Conservation (phyloP, 75 land plant species). For the Sequoia sempervirens region DNA sequence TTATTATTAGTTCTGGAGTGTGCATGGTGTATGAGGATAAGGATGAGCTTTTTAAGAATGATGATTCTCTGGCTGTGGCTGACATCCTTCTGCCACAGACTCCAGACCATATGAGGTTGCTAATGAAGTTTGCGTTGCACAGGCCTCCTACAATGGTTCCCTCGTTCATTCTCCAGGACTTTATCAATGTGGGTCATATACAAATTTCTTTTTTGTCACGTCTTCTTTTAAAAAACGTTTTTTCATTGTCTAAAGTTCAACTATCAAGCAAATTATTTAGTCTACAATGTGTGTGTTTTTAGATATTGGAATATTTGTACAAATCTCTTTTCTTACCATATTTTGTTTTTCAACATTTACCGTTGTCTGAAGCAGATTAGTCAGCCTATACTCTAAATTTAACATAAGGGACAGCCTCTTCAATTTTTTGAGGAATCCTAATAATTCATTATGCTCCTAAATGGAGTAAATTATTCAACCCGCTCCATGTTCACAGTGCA, state of each 20-base stretch:
- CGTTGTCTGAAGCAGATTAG: background rate
- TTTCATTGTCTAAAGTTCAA: background rate
- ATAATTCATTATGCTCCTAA: no score
- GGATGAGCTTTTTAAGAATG: conserved; percentile 8
- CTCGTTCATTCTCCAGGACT: conserved; percentile 11
- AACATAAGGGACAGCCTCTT: background rate
- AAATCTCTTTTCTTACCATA: background rate
- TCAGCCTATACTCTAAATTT: no score
- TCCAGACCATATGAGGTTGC: background rate
- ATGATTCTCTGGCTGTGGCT: background rate
- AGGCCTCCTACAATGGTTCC: conserved; percentile 3
- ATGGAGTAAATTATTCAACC: no score
- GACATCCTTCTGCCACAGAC: conserved; percentile 23
- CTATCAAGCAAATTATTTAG: background rate
- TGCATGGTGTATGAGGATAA: conserved; percentile 12
- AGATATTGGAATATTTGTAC: background rate
- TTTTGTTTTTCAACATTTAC: background rate
- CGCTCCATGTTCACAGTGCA: no score
- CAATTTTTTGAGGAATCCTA: background rate
- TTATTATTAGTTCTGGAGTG: conserved; percentile 28
- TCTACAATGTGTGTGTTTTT: no score
- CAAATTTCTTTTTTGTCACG: background rate
- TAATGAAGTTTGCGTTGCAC: conserved; percentile 13
- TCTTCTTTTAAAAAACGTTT: no score
- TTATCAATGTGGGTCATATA: conserved; percentile 3